Evolutionary conservation across 1,284 basidiomycete genomes (phyloP), one percentile per base, ranked within the genome.

Genomic region (Sporisorium scitamineum): DNA sequence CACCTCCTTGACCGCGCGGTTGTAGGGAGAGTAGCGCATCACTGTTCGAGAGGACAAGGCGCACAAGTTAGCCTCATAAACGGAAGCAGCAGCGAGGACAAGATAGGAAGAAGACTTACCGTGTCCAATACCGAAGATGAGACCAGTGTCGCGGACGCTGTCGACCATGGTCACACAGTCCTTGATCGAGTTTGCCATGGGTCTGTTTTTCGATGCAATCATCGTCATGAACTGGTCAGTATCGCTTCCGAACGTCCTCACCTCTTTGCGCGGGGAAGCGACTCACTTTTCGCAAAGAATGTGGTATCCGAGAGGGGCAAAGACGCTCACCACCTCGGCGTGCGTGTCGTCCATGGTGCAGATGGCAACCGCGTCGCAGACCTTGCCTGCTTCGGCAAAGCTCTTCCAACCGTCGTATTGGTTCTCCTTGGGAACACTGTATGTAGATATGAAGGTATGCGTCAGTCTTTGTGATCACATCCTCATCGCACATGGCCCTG

Each of bases 281-380:
- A 47, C 42, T 58, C 26, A 50, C 68, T 70, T 70, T 41, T 70
- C 68, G 61, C 68, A 70, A 26, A 70, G 68, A 20, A 70, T 70
- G 61, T 70, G 68, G 51, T 70, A 70, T 34, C 68, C 68, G n/a
- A 70, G 41, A 5, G 68, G 68, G 2, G 68, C 68, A 32, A 70
- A 61, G 8, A 63, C 61, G 41, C 61, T 57, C 7, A 70, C 68
- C 34, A 70, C 68, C 44, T 70, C 61, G 53, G 68, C 68, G 26
- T 70, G 68, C 37, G 68, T 70, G 54, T 70, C 68, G 54, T 70
- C 68, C 68, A 70, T 70, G 9, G 68, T 70, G 54, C 68, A 70
- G 26, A 70, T 57, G 20, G 68, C 68, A 13, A 70, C 68, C 1
- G 68, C 68, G 41, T 70, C 68, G 61, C 68, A 70, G 7, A 70